phyloP scores from a whole-genome alignment of 2,329 filamentous ascomycete species.

The Karstenula rhodostoma region DNA sequence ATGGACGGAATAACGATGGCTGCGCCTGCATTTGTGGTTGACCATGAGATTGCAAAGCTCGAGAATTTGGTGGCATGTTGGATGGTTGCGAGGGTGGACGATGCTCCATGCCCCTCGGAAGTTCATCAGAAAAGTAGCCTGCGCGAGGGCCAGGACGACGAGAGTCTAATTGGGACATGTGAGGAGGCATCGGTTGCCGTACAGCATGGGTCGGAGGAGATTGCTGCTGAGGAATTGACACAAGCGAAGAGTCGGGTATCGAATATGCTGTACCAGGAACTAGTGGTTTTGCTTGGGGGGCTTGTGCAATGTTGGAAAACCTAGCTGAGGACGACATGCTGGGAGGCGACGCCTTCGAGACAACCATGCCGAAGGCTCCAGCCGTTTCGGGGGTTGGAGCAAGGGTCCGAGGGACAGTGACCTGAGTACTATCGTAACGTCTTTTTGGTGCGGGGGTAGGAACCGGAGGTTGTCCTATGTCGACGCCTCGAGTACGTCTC shows the following conservation, averaged over 20 bases:
- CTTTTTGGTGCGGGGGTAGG: conserved; percentile 58
- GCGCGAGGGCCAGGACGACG: conserved; percentile 41
- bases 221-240: conserved; percentile 34
- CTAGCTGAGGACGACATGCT: conserved; percentile 30
- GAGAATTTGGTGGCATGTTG: conserved; percentile 27
- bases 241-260: conserved; percentile 37
- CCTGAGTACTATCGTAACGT: conserved; percentile 55
- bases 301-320: conserved; percentile 45
- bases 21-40: conserved; percentile 39
- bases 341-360: conserved; percentile 52
- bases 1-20: conserved; percentile 33
- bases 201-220: conserved; percentile 38
- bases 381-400: conserved; percentile 56
- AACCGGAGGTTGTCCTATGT: conserved; percentile 58
- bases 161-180: conserved; percentile 38
- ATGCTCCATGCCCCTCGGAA: conserved; percentile 36
- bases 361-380: conserved; percentile 29
- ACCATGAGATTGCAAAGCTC: conserved; percentile 38
- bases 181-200: conserved; percentile 37
- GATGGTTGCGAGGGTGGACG: conserved; percentile 41
- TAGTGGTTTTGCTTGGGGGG: conserved; percentile 39
- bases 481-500: conserved; percentile 54
- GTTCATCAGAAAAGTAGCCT: conserved; percentile 49
- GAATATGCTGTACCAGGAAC: conserved; percentile 32
- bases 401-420: conserved; percentile 51